Base-by-base conservation (phyloP, 169 alveolate genomes). In the Neospora caninum region DNA sequence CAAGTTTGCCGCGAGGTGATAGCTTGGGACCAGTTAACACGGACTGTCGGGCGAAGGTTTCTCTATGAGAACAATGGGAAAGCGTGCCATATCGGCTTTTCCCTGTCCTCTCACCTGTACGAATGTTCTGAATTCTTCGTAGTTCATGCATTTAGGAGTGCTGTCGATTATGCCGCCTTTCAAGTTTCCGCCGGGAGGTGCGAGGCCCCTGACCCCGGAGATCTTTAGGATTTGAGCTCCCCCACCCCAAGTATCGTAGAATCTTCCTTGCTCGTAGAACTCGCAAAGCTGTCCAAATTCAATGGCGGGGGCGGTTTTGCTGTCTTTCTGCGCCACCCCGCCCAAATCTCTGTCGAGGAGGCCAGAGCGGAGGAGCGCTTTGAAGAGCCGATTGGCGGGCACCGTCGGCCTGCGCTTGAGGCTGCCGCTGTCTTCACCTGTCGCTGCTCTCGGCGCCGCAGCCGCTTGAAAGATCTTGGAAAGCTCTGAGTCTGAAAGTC, bases 171-270 rank as follows among this genome's bases (percentile, higher is more conserved):
- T 42, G 31, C 89, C 89, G 0, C 89, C 89, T 43, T 42, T 38
- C 54, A 82, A 36, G 67, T 82, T 38, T 41, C 69, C 89, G 13
- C 89, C 89, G 13, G 89, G 89, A 82, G 89, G 89, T n/a, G 67
- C 69, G 31, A 82, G 89, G 67, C 89, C 89, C n/a, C 27, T 39
- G 53, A 82, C 89, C 2, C 89, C 89, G 13, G 64, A 38, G n/a
- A 27, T 39, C 89, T 43, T 82, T 6, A 82, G n/a, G 10, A 82
- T 38, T 10, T 49, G 89, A 7, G 53, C 69, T 18, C 89, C 89
- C 16, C 89, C 89, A 10, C 69, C 89, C 89, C 89, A 82, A 0
- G 31, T 38, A 2, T 6, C 38, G 67, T 82, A 82, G 67, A 82
- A 42, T 10, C 41, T 13, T 43, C 89, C 89, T 20, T 41, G 18